phyloP scores from a whole-genome alignment of 768 basidiomycete genomes.

The Leucocoprinus leucothites region DNA sequence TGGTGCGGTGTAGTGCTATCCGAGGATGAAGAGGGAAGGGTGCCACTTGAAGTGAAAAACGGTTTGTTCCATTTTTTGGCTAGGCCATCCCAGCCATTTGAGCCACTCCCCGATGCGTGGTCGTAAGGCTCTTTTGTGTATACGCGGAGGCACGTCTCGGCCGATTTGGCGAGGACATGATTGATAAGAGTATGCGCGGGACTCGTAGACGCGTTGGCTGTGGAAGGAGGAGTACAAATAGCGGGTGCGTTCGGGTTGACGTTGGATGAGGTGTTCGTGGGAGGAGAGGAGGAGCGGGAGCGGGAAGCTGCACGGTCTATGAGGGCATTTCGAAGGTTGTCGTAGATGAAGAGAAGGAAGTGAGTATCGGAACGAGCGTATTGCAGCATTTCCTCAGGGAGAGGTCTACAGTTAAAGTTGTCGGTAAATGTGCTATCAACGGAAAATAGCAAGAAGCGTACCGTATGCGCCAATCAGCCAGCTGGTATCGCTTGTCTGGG shows the following conservation, averaged over 20 bases:
- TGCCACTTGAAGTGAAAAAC: constrained; percentile 23
- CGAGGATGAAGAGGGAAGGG: background rate
- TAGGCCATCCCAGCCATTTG: constrained; percentile 74
- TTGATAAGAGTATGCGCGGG: constrained; percentile 44
- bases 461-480: constrained; percentile 97
- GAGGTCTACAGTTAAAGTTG: constrained; percentile 43
- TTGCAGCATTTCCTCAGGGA: constrained; percentile 83
- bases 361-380: constrained; percentile 98
- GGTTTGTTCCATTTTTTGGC: constrained; percentile 82
- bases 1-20: constrained; percentile 27
- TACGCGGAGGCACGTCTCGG: constrained; percentile 69
- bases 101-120: constrained; percentile 55
- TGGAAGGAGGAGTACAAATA: constrained; percentile 14
- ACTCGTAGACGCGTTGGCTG: constrained; percentile 5
- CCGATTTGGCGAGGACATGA: constrained; percentile 68
- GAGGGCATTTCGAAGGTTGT: constrained; percentile 84
- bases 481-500: constrained; percentile 93
- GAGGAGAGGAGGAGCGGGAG: constrained; percentile 31
- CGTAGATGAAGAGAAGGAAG: constrained; percentile 90
- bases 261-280: constrained; percentile 17
- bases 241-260: constrained; percentile 19
- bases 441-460: constrained; percentile 24
- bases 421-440: too few species aligned
- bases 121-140: constrained; percentile 75
- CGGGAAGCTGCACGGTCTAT: constrained; percentile 61